Base-by-base conservation (phyloP, 495 filamentous ascomycete species). In the Tuber indicum region DNA sequence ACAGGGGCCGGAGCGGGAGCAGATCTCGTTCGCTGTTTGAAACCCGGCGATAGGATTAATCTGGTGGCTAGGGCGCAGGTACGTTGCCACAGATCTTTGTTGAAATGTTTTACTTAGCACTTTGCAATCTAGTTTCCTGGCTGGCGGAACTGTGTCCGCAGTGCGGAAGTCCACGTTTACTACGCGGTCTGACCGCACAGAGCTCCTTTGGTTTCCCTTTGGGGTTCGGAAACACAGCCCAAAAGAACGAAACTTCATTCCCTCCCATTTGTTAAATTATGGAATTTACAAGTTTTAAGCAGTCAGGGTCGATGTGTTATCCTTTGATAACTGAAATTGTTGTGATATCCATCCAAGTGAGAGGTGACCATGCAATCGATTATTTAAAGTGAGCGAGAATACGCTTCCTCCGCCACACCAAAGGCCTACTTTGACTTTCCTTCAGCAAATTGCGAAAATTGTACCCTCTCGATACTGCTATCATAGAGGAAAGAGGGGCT, bases 31-130 rank as follows among this genome's bases (percentile, higher is more conserved):
- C 71, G 73, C 23, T 36, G n/a, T 17, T 49, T 80, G 77, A 74
- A 45, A 42, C 12, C 78, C 2, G 78, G 78, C 0, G 74, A 80
- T 23, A 80, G 78, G 19, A 71, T 80, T 32, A 47, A 43, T 36
- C 47, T 80, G 75, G 45, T 42, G n/a, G 78, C 74, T 7, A 43
- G 73, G 49, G 78, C 78, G 44, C 23, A 43, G 77, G 78, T 80
- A 17, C 32, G 71, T 21, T 21, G 26, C 16, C 26, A 62, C n/a
- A 32, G n/a, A 32, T 41, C 46, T 39, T 44, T 3, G 19, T 0
- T 7, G 9, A 1, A 42, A 45, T 23, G 23, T 39, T 21, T 5
- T 36, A 69, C 21, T 46, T 21, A 45, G 41, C 4, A 5, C 8
- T 21, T 21, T 17, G 23, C 41, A 8, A 19, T 46, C 32, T 44